A percentile compares a stretch with the other conserved stretches of the same genome.
Evolutionary conservation across 2,329 filamentous ascomycete genomes (phyloP).

Genomic region (Apiospora pterosperma): DNA sequence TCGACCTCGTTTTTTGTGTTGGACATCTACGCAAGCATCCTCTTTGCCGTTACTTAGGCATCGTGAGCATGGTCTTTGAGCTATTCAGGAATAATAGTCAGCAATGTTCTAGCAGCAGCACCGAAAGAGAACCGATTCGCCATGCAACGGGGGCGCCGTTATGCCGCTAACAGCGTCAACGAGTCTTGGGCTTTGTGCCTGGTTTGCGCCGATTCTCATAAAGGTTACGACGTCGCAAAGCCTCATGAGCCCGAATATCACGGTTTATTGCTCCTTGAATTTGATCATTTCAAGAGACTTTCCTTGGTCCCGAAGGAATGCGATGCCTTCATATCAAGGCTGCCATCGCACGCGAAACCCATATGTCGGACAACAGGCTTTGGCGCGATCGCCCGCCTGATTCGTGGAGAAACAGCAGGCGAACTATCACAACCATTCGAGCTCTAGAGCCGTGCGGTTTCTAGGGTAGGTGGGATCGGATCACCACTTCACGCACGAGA

Average conservation of each 20-base stretch:
- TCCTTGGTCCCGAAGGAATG: not conserved
- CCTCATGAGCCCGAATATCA: not conserved
- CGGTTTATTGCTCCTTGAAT: not conserved
- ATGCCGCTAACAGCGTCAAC: not conserved
- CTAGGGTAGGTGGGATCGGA: too few species aligned
- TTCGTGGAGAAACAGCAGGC: not conserved
- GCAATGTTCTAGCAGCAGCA: conserved; percentile 24
- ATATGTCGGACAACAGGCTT: not conserved
- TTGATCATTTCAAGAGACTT: not conserved
- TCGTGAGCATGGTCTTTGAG: conserved; percentile 74
- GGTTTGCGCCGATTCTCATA: not conserved
- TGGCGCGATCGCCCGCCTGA: not conserved
- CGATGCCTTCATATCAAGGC: not conserved
- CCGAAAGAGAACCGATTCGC: not conserved
- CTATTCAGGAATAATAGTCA: conserved; percentile 32
- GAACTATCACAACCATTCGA: not conserved
- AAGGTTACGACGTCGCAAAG: not conserved
- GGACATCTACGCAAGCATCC: conserved; percentile 77
- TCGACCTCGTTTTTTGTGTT: conserved; percentile 80
- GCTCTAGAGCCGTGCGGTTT: not conserved
- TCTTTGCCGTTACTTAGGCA: conserved; percentile 77
- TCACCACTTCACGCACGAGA: not conserved
- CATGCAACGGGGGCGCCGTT: not conserved
- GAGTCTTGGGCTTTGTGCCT: not conserved
- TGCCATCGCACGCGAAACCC: not conserved